These are phyloP conservation scores for Penicillium frequentans DNA, from an alignment of 2,329 filamentous ascomycete genomes.

Conservation along the genomic window DNA sequence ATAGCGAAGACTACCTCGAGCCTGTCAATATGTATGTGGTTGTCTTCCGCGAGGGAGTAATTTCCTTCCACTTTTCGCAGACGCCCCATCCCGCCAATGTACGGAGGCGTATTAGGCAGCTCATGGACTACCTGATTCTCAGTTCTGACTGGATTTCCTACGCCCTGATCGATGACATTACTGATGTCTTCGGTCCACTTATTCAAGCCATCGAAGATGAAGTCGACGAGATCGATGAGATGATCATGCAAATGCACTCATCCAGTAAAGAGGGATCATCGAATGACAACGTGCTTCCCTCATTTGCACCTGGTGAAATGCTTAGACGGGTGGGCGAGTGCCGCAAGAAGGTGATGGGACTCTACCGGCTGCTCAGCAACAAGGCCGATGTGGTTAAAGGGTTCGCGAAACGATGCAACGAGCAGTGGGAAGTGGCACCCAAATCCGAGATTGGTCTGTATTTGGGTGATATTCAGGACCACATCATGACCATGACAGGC, in stretches of 20 bases:
- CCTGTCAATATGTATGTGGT: slow-evolving; percentile 98
- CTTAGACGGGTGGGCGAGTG: slow-evolving; percentile 88
- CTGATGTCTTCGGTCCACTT: slow-evolving; percentile 88
- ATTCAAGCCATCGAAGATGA: slow-evolving; percentile 94
- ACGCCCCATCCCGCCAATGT: slow-evolving; percentile 96
- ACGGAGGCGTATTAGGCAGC: slow-evolving; percentile 84
- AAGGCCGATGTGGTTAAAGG: slow-evolving; percentile 99
- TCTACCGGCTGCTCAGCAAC: slow-evolving; percentile 90
- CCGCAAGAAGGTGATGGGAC: slow-evolving; percentile 93
- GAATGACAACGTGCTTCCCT: slow-evolving; percentile 30
- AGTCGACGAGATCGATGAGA: slow-evolving; percentile 94
- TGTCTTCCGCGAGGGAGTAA: slow-evolving; percentile 91
- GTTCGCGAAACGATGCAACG: slow-evolving; percentile 96
- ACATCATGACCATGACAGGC: slow-evolving; percentile 98
- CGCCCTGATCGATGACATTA: slow-evolving; percentile 96
- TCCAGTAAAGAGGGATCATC: slow-evolving; percentile 40
- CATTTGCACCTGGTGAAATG: slow-evolving; percentile 71
- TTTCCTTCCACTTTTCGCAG: slow-evolving; percentile 96
- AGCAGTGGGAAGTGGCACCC: slow-evolving; percentile 95
- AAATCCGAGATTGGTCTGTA: slow-evolving; percentile 96
- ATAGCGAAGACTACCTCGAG: slow-evolving; percentile 86
- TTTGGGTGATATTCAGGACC: slow-evolving; percentile 96
- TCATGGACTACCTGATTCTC: slow-evolving; percentile 89
- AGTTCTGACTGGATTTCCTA: slow-evolving; percentile 98
- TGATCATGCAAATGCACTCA: slow-evolving; percentile 79